These are phyloP conservation scores for Fusarium hainanense DNA, from an alignment of 2,329 filamentous ascomycete genomes.

Conservation along the genomic window DNA sequence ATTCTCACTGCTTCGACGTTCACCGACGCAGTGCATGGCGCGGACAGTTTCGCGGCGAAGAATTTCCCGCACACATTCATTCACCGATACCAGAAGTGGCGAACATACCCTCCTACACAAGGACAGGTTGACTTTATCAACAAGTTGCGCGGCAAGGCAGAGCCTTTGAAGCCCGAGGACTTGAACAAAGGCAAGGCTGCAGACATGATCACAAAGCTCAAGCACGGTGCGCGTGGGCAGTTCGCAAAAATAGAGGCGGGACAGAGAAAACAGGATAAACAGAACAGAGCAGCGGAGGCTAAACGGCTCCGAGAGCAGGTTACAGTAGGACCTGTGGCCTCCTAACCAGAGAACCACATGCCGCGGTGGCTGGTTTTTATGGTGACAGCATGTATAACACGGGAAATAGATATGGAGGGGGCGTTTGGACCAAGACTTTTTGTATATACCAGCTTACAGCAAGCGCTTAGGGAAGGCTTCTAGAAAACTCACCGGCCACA, in stretches of 20 bases:
- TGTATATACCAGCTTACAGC: background rate
- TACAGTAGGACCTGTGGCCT: slow-evolving; percentile 62
- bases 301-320: slow-evolving; percentile 63
- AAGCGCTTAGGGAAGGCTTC: slow-evolving; percentile 18
- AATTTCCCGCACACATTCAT: slow-evolving; percentile 77
- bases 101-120: slow-evolving; percentile 70
- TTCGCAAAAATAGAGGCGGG: slow-evolving; percentile 65
- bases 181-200: slow-evolving; percentile 83
- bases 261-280: slow-evolving; percentile 61
- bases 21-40: slow-evolving; percentile 81
- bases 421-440: slow-evolving; percentile 14
- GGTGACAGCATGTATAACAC: slow-evolving; percentile 33
- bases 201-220: slow-evolving; percentile 94
- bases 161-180: slow-evolving; percentile 64
- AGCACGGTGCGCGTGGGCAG: slow-evolving; percentile 78
- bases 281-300: slow-evolving; percentile 52
- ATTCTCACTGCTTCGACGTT: slow-evolving; percentile 76
- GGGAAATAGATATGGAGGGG: slow-evolving; percentile 3
- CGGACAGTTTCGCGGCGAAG: slow-evolving; percentile 80
- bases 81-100: slow-evolving; percentile 74
- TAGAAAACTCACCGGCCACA: slow-evolving; percentile 10
- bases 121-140: slow-evolving; percentile 78
- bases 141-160: slow-evolving; percentile 65
- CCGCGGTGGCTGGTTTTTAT: slow-evolving; percentile 8
- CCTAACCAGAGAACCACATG: slow-evolving; percentile 31